Evolutionary conservation across 2,329 filamentous ascomycete genomes (phyloP), one percentile per base, ranked within the genome.

Genomic region (Emydomyces testavorans): DNA sequence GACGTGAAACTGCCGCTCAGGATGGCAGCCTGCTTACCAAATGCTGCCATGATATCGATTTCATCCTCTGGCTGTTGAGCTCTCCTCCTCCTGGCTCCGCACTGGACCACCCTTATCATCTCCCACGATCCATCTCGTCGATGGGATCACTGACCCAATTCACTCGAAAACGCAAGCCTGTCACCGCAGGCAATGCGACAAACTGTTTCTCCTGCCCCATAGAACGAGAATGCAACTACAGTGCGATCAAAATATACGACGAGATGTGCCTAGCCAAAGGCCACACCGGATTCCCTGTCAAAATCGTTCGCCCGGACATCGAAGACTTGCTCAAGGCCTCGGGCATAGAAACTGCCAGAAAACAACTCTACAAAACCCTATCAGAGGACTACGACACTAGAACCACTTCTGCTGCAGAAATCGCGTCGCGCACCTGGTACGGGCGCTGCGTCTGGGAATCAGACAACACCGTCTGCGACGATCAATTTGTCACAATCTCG

Each of bases 371-470:
- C 37, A 46, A 59, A 7, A 62, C 63, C 1, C 65, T 82, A 1
- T 57, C 61, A 0, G 72, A 79, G 54, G 75, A 82, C 58, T 81
- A 80, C 53, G 64, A 71, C 28, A 48, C 71, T n/a, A 61, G 75
- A 1, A 70, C 71, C 2, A 67, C 68, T 4, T 69, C 73, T 7
- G 82, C 82, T 54, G 53, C 51, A 8, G 64, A 71, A n/a, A 69
- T 79, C 3, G 69, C 73, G 41, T 58, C 59, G 8, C 64, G 76
- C 3, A 67, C 73, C 1, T 82, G 88, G 87, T 96, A 88, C 60
- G 92, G 92, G 0, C 79, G 90, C n/a, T 98, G 92, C 61, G 92
- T 96, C 1, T 96, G 82, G 67, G 92, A 95, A 62, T 73, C 82
- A 3, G 88, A 94, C 66, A 98, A 96, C 66, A 81, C 93, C 59